Percentiles rank a stretch among this genome's conserved stretches.
These are phyloP conservation scores for Fraxinus dipetala DNA, from an alignment of 305 asterid species.

Conservation along the genomic window DNA sequence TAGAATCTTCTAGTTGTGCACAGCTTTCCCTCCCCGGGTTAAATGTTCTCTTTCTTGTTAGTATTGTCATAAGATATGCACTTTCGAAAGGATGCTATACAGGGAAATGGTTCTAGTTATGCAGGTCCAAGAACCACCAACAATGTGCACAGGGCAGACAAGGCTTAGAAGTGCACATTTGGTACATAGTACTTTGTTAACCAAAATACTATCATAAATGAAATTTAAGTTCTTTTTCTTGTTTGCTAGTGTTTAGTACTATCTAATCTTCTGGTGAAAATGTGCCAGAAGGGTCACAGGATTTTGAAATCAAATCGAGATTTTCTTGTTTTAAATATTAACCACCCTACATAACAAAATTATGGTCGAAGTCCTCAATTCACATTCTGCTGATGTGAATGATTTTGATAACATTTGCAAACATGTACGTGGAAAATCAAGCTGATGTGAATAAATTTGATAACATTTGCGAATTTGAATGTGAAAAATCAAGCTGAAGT, in stretches of 20 bases:
- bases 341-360: not conserved
- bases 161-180: not conserved
- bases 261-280: not conserved
- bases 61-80: not conserved
- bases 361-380: not conserved
- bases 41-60: not conserved
- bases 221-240: not conserved
- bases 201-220: not conserved
- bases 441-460: not conserved
- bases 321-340: not conserved
- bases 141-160: not conserved
- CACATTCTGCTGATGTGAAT: not conserved
- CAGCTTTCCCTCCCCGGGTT: not conserved
- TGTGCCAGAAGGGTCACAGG: not conserved
- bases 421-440: not conserved
- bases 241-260: not conserved
- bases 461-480: not conserved
- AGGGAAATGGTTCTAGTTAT: not conserved
- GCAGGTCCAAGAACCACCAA: not conserved
- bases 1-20: not conserved
- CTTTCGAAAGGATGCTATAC: not conserved
- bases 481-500: too few species aligned
- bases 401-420: not conserved
- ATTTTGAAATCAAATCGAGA: not conserved
- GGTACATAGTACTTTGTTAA: not conserved